Evolutionary conservation across 176 grass and related monocot genomes (phyloP), one percentile per base, ranked within the genome.

Genomic region (Musa troglodytarum): DNA sequence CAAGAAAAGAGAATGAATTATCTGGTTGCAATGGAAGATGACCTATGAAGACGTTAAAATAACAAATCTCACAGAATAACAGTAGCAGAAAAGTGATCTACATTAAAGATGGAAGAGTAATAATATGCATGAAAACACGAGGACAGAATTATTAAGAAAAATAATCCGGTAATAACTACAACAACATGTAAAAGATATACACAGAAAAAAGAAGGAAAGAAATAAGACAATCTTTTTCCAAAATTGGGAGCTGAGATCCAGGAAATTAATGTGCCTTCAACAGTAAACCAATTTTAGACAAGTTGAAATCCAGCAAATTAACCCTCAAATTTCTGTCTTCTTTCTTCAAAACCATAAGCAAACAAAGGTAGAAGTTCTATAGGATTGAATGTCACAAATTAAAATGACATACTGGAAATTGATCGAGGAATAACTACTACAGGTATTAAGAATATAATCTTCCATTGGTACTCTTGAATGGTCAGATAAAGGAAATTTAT

Each of bases 1-100:
- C 43, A 20, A 75, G 52, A 79, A 79, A 20, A 53, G 9, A 76
- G 2, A 74, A 85, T 1, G 72, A n/a, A 72, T 63, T 19, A 62
- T 52, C 43, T 5, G 29, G 59, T 15, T 62, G 12, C 2, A 67
- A 77, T 81, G 74, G 22, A 20, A 69, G 10, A 69, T 69, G 66
- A 69, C 34, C 34, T 43, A 43, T 0, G 34, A 43, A 43, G 34
- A 5, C 34, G 6, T 43, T 43, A 43, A 43, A 43, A 43, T 43
- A 43, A 43, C 34, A 43, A 50, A 10, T 70, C 34, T 50, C 17
- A 49, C 34, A 70, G 17, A 70, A 15, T 50, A 20, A 11, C 25
- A 29, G 11, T 34, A 25, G 11, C 43, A 70, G 17, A 69, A 15
- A 43, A 43, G 34, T 43, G 4, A 43, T 43, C 34, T 43, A 0